Conservation (phyloP, 768 basidiomycete genomes). For the Leccinum ochraceum region DNA sequence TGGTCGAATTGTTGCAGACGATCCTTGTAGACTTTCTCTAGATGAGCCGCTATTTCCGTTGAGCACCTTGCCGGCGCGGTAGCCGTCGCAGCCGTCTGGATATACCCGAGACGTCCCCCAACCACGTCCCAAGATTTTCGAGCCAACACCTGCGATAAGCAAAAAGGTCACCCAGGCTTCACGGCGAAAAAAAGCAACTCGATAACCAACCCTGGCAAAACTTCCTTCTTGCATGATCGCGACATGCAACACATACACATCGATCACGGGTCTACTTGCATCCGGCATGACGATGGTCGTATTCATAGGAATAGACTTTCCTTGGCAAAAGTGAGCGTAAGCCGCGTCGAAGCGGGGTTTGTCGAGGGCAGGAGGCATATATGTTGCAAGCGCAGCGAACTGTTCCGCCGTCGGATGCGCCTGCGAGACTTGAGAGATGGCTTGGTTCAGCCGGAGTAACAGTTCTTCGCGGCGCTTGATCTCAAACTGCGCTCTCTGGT, state of each 20-base stretch:
- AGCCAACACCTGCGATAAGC: conserved; percentile 20
- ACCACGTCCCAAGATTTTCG: conserved; percentile 32
- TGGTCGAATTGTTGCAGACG: conserved; percentile 36
- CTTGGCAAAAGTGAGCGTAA: conserved; percentile 32
- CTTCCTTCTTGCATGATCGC: conserved; percentile 36
- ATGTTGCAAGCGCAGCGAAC: conserved; percentile 27
- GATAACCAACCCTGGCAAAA: conserved; percentile 26
- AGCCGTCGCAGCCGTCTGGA: conserved; percentile 23
- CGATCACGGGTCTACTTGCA: conserved; percentile 24
- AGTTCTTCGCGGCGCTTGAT: conserved; percentile 34
- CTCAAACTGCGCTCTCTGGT: conserved; percentile 29
- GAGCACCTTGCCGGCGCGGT: conserved; percentile 27
- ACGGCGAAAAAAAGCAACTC: conserved; percentile 3
- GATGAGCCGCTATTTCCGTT: conserved; percentile 26
- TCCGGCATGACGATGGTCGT: conserved; percentile 34
- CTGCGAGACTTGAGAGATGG: conserved; percentile 23
- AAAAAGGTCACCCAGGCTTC: conserved; percentile 3
- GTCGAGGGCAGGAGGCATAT: conserved; percentile 32
- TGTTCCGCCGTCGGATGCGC: conserved; percentile 24
- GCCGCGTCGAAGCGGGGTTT: conserved; percentile 29
- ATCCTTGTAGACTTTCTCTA: conserved; percentile 30
- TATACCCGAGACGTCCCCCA: conserved; percentile 29
- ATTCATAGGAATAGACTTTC: conserved; percentile 26
- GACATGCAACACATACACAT: conserved; percentile 32
- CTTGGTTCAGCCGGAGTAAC: conserved; percentile 29